Conservation (phyloP, 495 filamentous ascomycete genomes). For the Aspergillus sclerotiicarbonarius region DNA sequence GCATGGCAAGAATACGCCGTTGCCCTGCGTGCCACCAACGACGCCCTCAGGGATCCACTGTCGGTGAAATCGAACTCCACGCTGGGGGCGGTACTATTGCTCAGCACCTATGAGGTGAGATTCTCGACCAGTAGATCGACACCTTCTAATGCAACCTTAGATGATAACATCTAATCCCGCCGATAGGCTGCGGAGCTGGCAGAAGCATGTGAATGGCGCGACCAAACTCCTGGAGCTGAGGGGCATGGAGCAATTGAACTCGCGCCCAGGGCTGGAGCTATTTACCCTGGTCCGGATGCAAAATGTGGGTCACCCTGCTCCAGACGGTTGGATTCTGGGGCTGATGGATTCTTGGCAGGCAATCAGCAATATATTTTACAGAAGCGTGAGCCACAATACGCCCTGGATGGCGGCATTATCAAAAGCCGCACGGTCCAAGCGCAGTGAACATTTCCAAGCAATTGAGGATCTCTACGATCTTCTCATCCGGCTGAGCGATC, state of each 20-base stretch:
- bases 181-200: constrained; percentile 12
- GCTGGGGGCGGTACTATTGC: constrained; percentile 20
- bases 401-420: constrained; percentile 15
- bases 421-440: background rate
- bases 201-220: constrained; percentile 18
- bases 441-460: background rate
- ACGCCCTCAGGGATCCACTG: constrained; percentile 12
- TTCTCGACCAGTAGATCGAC: background rate
- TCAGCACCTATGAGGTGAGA: constrained; percentile 25
- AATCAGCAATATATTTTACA: constrained; percentile 14
- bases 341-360: constrained; percentile 2
- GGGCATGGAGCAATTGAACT: constrained; percentile 15
- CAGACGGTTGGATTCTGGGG: background rate
- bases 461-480: constrained; percentile 15
- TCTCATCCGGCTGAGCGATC: constrained; percentile 9
- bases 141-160: constrained; percentile 2
- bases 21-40: constrained; percentile 17
- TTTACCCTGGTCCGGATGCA: constrained; percentile 17
- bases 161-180: constrained; percentile 11
- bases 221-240: constrained; percentile 19
- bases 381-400: constrained; percentile 4
- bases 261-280: constrained; percentile 5
- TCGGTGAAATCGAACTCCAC: constrained; percentile 19
- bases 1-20: constrained; percentile 17
- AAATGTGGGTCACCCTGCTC: constrained; percentile 4